These are phyloP conservation scores for Verticillium longisporum DNA, from an alignment of 2,329 filamentous ascomycete species.

Conservation along the genomic window DNA sequence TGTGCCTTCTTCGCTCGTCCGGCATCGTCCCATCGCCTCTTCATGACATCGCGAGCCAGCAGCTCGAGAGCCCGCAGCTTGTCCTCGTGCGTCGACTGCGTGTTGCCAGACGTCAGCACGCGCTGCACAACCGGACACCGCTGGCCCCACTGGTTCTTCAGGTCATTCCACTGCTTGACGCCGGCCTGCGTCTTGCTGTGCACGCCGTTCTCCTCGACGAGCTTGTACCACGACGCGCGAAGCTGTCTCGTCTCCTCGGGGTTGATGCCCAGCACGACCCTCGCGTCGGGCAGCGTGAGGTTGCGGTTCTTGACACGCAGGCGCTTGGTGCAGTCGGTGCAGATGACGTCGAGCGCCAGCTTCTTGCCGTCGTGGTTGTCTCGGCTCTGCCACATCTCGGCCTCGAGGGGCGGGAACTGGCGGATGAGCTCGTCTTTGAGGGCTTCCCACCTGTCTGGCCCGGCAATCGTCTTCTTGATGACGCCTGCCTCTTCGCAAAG, in stretches of 20 bases:
- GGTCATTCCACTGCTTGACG: constrained; percentile 60
- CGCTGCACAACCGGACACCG: constrained; percentile 47
- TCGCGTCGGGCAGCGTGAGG: constrained; percentile 70
- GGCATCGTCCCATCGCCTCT: constrained; percentile 64
- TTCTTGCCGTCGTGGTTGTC: constrained; percentile 54
- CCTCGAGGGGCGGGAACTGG: constrained; percentile 56
- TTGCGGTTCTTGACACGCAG: constrained; percentile 59
- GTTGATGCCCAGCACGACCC: constrained; percentile 47
- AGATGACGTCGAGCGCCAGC: constrained; percentile 71
- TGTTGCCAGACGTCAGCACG: constrained; percentile 42
- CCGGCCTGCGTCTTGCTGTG: constrained; percentile 69
- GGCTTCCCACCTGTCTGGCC: constrained; percentile 66
- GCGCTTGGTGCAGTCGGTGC: constrained; percentile 74
- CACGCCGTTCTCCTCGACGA: constrained; percentile 59
- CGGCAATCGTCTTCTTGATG: constrained; percentile 69
- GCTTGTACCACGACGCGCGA: constrained; percentile 58
- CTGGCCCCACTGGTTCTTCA: constrained; percentile 63
- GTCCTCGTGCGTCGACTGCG: constrained; percentile 43
- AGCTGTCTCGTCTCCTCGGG: constrained; percentile 47
- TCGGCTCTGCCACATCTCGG: constrained; percentile 51
- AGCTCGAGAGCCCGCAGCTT: constrained; percentile 63
- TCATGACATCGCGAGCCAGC: constrained; percentile 70
- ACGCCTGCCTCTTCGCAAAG: constrained; percentile 65
- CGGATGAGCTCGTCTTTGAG: constrained; percentile 62
- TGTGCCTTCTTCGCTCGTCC: constrained; percentile 22